Evolutionary conservation across 2,329 filamentous ascomycete genomes (phyloP).

Genomic region (Alternaria gaisen): DNA sequence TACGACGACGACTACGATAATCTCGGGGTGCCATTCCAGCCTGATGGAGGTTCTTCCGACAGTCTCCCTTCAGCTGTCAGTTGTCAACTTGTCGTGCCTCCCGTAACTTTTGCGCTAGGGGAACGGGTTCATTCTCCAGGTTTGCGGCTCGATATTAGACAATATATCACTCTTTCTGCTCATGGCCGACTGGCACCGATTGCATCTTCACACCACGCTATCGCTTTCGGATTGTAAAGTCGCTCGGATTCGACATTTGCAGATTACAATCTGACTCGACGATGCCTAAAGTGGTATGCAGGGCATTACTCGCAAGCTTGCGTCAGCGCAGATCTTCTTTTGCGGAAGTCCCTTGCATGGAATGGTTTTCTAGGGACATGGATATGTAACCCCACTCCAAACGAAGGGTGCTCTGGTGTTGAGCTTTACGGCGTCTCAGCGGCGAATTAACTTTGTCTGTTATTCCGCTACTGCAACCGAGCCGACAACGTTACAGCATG

Average conservation of each 20-base stretch:
- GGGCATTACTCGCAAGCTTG: slow-evolving; percentile 6
- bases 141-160: background rate
- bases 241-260: background rate
- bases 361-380: slow-evolving; percentile 1
- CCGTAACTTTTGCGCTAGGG: slow-evolving; percentile 8
- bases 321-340: background rate
- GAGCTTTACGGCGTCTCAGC: slow-evolving; percentile 7
- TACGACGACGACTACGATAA: background rate
- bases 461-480: slow-evolving; percentile 15
- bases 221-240: slow-evolving; percentile 8
- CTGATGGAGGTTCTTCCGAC: background rate
- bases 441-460: slow-evolving; percentile 1
- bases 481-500: slow-evolving; percentile 11
- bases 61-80: slow-evolving; percentile 4
- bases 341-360: background rate
- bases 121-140: slow-evolving; percentile 1
- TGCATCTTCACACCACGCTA: background rate
- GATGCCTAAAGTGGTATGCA: background rate
- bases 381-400: slow-evolving; percentile 7
- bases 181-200: background rate
- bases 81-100: slow-evolving; percentile 10
- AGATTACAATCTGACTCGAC: background rate
- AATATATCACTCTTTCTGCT: background rate
- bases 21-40: background rate
- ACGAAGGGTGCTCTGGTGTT: slow-evolving; percentile 6